phyloP scores from a whole-genome alignment of 2,329 filamentous ascomycete genomes.

The Rutstroemia sp. region DNA sequence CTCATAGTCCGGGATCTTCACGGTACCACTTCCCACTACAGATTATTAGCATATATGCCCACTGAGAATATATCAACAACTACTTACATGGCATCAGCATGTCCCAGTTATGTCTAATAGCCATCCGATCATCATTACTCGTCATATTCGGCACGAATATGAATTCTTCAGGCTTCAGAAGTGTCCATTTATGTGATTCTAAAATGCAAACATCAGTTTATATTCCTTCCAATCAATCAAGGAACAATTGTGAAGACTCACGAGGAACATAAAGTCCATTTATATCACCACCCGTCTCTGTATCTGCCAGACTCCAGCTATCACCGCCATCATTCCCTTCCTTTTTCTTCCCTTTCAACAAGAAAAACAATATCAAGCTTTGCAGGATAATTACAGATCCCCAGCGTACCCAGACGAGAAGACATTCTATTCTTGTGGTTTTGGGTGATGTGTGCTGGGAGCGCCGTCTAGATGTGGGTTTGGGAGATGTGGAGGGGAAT shows the following conservation, averaged over 20 bases:
- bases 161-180: conserved; percentile 23
- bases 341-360: conserved; percentile 3
- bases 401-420: conserved; percentile 26
- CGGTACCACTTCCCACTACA: conserved; percentile 27
- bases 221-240: neutral
- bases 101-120: conserved; percentile 29
- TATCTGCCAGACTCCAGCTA: conserved; percentile 14
- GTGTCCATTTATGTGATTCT: conserved; percentile 25
- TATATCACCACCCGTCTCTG: conserved; percentile 29
- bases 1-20: conserved; percentile 26
- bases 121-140: conserved; percentile 25
- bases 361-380: conserved; percentile 22
- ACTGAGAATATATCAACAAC: too few relatives aligned
- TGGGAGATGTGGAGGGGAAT: too few relatives aligned
- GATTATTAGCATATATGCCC: neutral
- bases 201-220: neutral
- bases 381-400: conserved; percentile 24
- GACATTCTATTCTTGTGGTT: too few relatives aligned
- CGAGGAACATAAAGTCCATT: conserved; percentile 29
- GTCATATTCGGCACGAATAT: conserved; percentile 30
- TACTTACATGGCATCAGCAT: conserved; percentile 28
- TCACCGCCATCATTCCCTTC: conserved; percentile 10
- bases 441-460: too few relatives aligned
- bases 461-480: too few relatives aligned
- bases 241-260: conserved; percentile 12